Base-by-base conservation (phyloP, 2,329 filamentous ascomycete genomes). In the Aspergillus oerlinghausenensis region DNA sequence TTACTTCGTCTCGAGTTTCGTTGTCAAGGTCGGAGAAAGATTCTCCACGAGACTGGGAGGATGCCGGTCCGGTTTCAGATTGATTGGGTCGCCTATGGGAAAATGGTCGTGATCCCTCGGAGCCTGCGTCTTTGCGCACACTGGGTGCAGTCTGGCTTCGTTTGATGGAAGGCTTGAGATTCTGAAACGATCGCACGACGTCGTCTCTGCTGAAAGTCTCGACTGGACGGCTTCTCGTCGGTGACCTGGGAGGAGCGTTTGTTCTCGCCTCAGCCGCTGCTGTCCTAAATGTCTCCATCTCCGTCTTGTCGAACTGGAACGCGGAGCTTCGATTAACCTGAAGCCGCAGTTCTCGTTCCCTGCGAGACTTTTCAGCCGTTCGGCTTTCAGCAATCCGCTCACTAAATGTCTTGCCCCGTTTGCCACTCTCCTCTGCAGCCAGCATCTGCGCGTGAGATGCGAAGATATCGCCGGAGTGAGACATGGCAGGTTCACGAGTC, bases 381-480 rank as follows among this genome's bases (percentile, higher is more conserved):
- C 77, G 84, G 40, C 86, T 87, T 51, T 89, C 85, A 1, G 89
- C 87, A 59, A 99, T 83, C 49, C 92, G 82, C 72, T 97, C 92
- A 68, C 89, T 96, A 73, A 97, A 99, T 54, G 85, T 81, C 65
- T 85, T 87, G 21, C 70, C 66, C 49, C 63, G 73, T 57, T 52
- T 63, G 25, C 60, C 52, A 17, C 62, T 68, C 45, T 64, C 70
- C 17, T 58, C 63, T 10, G 63, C 58, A 8, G 66, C 60, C 32
- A 70, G 68, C 7, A 65, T 63, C 10, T 67, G 66, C 17, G 63
- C 62, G 51, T 67, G 61, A 8, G 65, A 58, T n/a, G 55, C 56
- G 23, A 67, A 61, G 8, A 62, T 48, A 51, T 65, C 64, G 43
- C 59, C 60, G 9, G 63, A 56, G 14, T 66, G 67, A 19, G 70